Base-by-base conservation (phyloP, 495 filamentous ascomycete species). In the Symbiotaphrina buchneri region DNA sequence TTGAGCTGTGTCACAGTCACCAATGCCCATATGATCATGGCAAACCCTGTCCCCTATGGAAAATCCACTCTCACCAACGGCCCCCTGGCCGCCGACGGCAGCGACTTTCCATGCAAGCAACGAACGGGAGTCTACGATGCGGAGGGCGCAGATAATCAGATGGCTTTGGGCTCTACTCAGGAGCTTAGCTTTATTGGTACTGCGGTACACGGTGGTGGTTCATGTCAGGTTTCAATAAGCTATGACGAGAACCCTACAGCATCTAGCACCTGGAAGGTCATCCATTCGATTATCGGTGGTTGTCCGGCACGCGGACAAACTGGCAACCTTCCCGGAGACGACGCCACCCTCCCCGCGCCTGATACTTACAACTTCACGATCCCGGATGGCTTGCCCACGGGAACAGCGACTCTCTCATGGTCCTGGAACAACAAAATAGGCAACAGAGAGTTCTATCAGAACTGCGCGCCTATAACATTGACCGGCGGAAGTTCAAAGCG, bases 381-480 rank as follows among this genome's bases (percentile, higher is more conserved):
- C 19, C 74, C 74, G 0, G 40, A 50, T 10, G 52, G 57, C 6
- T 50, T 76, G 21, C 59, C 58, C 1, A 48, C 59, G 3, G 74
- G 74, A 4, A 55, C 63, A 28, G 77, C 68, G 2, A 68, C 71
- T 2, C 55, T 94, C 26, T 73, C 8, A 21, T 28, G 33, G 33
- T 74, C 75, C 3, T 94, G 84, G 84, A 73, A 85, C 56, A 94
- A 94, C 65, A 72, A 71, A 39, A 46, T 83, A 32, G 81, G 81
- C 29, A 81, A 83, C 54, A 66, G 80, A 14, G 84, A 94, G 48
- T 81, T 90, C 67, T 92, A 92, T 59, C 91, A 90, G 83, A 82
- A 84, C 62, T 94, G 84, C 38, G 76, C 73, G 3, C 65, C 75
- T 13, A 60, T 85, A 28, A 67, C 59, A 4, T 63, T 92, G 39